Conservation (phyloP, 2,329 filamentous ascomycete species). For the Xylariaceae sp. region DNA sequence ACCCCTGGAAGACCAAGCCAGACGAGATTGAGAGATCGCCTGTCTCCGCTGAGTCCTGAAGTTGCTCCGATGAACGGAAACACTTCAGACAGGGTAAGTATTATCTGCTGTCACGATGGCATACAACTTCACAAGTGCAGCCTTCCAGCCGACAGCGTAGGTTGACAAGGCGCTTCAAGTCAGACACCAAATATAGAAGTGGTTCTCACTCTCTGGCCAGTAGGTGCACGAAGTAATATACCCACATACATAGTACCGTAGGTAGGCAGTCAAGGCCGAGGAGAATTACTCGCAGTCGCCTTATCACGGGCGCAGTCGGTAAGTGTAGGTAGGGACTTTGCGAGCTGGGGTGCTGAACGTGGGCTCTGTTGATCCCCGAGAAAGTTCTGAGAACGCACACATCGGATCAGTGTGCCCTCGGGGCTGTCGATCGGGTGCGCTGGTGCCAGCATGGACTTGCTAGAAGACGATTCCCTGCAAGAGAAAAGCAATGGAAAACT, state of each 20-base stretch:
- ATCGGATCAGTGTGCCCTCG: slow-evolving; percentile 11
- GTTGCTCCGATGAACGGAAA: slow-evolving; percentile 18
- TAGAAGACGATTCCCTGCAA: not conserved
- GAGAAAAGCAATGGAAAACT: not conserved
- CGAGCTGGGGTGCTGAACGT: not conserved
- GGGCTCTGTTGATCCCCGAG: slow-evolving; percentile 5
- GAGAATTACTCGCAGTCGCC: slow-evolving; percentile 1
- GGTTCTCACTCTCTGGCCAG: not conserved
- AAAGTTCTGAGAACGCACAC: not conserved
- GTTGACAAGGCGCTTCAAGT: slow-evolving; percentile 15
- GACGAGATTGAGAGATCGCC: not conserved
- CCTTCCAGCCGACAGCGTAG: slow-evolving; percentile 4
- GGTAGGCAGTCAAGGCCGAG: slow-evolving; percentile 7
- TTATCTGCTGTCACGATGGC: slow-evolving; percentile 11
- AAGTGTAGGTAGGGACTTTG: not conserved
- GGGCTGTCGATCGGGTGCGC: slow-evolving; percentile 4
- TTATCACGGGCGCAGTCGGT: not conserved
- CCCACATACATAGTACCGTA: not conserved
- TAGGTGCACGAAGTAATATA: no score
- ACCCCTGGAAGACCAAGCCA: not conserved
- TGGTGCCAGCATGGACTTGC: not conserved
- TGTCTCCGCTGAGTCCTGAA: not conserved
- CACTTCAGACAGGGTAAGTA: not conserved
- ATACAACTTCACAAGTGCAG: slow-evolving; percentile 14
- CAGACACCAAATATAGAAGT: slow-evolving; percentile 18